These are phyloP conservation scores for Penicillium manginii DNA, from an alignment of 495 filamentous ascomycete genomes.

Conservation along the genomic window DNA sequence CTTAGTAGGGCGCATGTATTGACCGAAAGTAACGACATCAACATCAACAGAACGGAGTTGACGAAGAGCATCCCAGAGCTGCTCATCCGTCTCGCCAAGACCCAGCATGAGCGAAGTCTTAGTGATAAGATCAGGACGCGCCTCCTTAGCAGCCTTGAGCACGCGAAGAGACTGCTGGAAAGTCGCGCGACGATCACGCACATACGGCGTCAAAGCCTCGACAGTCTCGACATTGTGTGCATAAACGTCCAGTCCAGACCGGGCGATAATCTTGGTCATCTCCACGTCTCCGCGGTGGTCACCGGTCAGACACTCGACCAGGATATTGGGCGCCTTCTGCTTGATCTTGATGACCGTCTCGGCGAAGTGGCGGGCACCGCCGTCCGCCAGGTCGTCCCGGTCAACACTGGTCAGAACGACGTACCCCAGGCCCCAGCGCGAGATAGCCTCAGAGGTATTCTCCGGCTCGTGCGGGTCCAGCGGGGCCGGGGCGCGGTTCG, in stretches of 20 bases:
- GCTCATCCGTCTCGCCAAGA: constrained; percentile 88
- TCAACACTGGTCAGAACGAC: constrained; percentile 94
- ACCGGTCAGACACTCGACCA: constrained; percentile 95
- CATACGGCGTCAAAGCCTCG: constrained; percentile 84
- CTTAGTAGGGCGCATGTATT: constrained; percentile 99
- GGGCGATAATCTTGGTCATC: constrained; percentile 79
- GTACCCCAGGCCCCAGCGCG: constrained; percentile 92
- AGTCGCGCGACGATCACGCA: constrained; percentile 86
- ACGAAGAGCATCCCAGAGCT: constrained; percentile 78
- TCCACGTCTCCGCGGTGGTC: constrained; percentile 84
- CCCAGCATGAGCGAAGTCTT: constrained; percentile 98
- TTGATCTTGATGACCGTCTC: constrained; percentile 96
- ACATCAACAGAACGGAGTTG: constrained; percentile 79
- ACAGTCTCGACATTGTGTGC: constrained; percentile 98
- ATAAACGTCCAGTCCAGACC: constrained; percentile 91
- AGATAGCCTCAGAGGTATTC: constrained; percentile 91
- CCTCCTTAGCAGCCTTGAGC: constrained; percentile 78
- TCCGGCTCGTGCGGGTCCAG: constrained; percentile 96
- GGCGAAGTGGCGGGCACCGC: constrained; percentile 87
- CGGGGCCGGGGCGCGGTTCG: constrained; percentile 72
- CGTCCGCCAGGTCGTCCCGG: constrained; percentile 87
- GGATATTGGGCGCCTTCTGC: constrained; percentile 77
- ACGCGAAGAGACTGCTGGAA: constrained; percentile 87
- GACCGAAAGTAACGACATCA: constrained; percentile 96
- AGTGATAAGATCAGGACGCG: constrained; percentile 77